A percentile compares a stretch with the other conserved stretches of the same genome.
Evolutionary conservation across 176 grass and related monocot species (phyloP).

Genomic region (Puya raimondii): DNA sequence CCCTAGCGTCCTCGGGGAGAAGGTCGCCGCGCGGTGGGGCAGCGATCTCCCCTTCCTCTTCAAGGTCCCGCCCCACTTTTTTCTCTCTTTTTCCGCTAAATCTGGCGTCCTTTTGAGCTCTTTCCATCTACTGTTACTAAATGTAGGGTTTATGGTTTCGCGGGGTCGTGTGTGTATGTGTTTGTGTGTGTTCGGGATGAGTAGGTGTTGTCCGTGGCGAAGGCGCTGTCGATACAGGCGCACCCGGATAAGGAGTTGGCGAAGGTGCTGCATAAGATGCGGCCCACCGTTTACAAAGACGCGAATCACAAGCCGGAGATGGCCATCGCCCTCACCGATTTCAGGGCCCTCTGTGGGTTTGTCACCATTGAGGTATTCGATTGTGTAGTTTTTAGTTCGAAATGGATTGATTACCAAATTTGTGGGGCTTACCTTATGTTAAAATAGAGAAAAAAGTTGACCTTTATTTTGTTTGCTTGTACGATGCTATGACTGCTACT

Average conservation of each 20-base stretch:
- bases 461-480: too few relatives aligned
- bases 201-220: constrained; percentile 84
- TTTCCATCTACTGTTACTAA: constrained; percentile 6
- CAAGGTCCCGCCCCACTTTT: constrained; percentile 39
- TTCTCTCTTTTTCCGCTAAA: constrained; percentile 1
- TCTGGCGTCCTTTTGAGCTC: background rate
- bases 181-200: background rate
- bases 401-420: background rate
- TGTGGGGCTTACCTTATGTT: background rate
- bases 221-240: constrained; percentile 90
- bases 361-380: constrained; percentile 49
- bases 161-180: background rate
- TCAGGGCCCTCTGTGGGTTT: constrained; percentile 87
- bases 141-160: background rate
- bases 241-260: constrained; percentile 92
- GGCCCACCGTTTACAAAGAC: constrained; percentile 67
- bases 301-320: constrained; percentile 93
- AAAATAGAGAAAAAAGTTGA: too few relatives aligned
- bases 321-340: constrained; percentile 89
- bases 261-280: constrained; percentile 48
- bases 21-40: constrained; percentile 48
- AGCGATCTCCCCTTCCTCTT: constrained; percentile 84
- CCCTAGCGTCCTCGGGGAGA: constrained; percentile 42
- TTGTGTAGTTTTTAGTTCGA: background rate
- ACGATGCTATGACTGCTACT: too few relatives aligned